These are phyloP conservation scores for Ascoidea asiatica DNA, from an alignment of 805 yeast species.

Conservation along the genomic window DNA sequence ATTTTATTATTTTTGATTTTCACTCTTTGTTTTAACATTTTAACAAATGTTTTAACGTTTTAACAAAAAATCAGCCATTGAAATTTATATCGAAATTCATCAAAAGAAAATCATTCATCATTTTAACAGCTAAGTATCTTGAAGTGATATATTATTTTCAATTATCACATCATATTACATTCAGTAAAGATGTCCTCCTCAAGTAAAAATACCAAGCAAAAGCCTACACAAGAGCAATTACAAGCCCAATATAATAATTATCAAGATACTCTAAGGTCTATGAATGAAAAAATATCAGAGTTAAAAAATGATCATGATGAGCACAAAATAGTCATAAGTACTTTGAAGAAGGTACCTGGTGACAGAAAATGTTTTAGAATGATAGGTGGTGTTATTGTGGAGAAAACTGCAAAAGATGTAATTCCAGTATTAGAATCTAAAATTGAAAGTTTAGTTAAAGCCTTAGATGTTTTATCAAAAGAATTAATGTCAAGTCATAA, in stretches of 20 bases:
- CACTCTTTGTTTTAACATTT: too few relatives aligned
- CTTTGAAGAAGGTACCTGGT: conserved; percentile 34
- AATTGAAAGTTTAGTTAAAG: conserved; percentile 26
- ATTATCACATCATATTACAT: too few relatives aligned
- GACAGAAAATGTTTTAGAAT: conserved; percentile 78
- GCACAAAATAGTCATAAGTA: conserved; percentile 41
- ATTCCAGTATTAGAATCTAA: conserved; percentile 47
- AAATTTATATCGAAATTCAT: too few relatives aligned
- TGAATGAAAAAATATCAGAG: conserved; percentile 32
- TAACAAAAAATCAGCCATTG: too few relatives aligned
- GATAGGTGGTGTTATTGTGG: conserved; percentile 88
- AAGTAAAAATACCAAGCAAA: too few relatives aligned
- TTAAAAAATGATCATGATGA: conserved; percentile 33
- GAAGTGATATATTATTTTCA: too few relatives aligned
- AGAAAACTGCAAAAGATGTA: conserved; percentile 70
- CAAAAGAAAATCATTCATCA: too few relatives aligned
- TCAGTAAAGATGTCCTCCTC: neutral
- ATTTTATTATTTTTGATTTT: too few relatives aligned
- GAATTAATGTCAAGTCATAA: conserved; percentile 21
- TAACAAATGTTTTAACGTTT: too few relatives aligned
- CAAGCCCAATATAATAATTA: conserved; percentile 38
- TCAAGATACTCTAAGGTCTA: conserved; percentile 32
- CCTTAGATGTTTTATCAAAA: conserved; percentile 19
- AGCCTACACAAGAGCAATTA: conserved; percentile 11
- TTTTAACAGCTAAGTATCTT: too few relatives aligned